phyloP scores from a whole-genome alignment of 139 green algal species.

The Chlorella sp. region DNA sequence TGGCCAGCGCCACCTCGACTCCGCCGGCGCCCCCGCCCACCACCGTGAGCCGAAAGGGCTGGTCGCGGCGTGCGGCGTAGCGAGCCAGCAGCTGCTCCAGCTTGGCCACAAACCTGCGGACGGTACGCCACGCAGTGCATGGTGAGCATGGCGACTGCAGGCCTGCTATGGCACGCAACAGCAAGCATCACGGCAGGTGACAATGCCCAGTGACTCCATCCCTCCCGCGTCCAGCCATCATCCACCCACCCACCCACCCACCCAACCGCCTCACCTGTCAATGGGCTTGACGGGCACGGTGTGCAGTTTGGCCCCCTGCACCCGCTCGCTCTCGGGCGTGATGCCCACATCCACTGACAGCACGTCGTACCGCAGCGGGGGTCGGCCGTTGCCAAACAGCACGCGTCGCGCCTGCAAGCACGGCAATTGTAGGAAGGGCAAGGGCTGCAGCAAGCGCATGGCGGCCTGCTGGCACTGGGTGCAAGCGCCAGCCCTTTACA shows the following conservation, averaged over 20 bases:
- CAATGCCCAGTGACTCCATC: too few relatives aligned
- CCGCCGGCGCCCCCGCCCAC: slow-evolving; percentile 88
- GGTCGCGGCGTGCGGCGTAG: slow-evolving; percentile 1
- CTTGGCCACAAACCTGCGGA: slow-evolving; percentile 38
- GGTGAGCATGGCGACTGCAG: too few relatives aligned
- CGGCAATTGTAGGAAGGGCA: too few relatives aligned
- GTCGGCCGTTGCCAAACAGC: slow-evolving; percentile 48
- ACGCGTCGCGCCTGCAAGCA: slow-evolving; percentile 43
- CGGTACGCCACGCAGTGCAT: too few relatives aligned
- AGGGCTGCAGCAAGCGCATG: too few relatives aligned
- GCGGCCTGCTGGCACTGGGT: too few relatives aligned
- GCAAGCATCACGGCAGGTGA: too few relatives aligned
- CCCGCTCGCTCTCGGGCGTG: slow-evolving; percentile 47
- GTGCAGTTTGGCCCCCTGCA: slow-evolving; percentile 60
- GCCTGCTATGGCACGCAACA: too few relatives aligned
- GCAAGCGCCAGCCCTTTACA: too few relatives aligned
- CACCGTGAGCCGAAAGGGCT: slow-evolving; percentile 56
- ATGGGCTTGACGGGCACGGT: slow-evolving; percentile 92
- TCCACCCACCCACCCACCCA: too few relatives aligned
- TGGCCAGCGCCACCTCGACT: slow-evolving; percentile 79
- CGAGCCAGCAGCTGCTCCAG: slow-evolving; percentile 37
- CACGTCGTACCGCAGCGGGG: slow-evolving; percentile 77
- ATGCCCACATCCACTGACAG: slow-evolving; percentile 91
- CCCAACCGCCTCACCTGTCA: slow-evolving; percentile 42
- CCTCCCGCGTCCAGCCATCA: too few relatives aligned